Evolutionary conservation across 106 monocot species (phyloP), one percentile per base, ranked within the genome.

Genomic region (Chionographis japonica): DNA sequence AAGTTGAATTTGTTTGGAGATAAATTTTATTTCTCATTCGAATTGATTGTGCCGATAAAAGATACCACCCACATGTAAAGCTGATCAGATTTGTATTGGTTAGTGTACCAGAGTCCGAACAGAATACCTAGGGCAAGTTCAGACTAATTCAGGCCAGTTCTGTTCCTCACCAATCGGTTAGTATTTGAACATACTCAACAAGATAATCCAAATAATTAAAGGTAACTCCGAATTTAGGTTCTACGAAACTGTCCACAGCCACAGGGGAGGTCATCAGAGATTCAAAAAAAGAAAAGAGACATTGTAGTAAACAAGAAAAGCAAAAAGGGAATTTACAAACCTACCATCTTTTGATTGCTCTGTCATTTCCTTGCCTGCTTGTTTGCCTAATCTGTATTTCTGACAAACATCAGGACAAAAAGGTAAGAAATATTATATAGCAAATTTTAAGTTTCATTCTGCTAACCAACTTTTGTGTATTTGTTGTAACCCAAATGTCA

Each of bases 301-400:
- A 60, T 12, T n/a, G 5, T 56, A 15, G 18, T 15, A 56, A 56
- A 37, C 27, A 12, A 60, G 60, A 19, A 19, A 56, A 16, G 40
- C 2, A 14, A 15, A 51, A 15, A 60, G 12, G 41, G 63, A 40
- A 50, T 35, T 63, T 4, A 36, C 57, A 9, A 75, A 71, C 71
- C 39, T 76, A 97, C 97, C 89, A 87, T 89, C 97, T 77, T 97
- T 92, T n/a, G 97, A 83, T 74, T 86, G 97, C 72, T 97, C 97
- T 12, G 72, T 68, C 79, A 84, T 80, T 65, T 97, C 97, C 79
- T 97, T 97, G 27, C 89, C 89, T 10, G 92, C 84, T 68, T 92
- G 92, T 73, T 97, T 97, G 11, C 97, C 92, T 46, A 97, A 75
- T 76, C 91, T 84, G 78, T 91, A 91, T 70, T 91, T 91, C 91